Evolutionary conservation across 331 rosid species (phyloP), one percentile per base, ranked within the genome.

Genomic region (Pyracantha coccinea): DNA sequence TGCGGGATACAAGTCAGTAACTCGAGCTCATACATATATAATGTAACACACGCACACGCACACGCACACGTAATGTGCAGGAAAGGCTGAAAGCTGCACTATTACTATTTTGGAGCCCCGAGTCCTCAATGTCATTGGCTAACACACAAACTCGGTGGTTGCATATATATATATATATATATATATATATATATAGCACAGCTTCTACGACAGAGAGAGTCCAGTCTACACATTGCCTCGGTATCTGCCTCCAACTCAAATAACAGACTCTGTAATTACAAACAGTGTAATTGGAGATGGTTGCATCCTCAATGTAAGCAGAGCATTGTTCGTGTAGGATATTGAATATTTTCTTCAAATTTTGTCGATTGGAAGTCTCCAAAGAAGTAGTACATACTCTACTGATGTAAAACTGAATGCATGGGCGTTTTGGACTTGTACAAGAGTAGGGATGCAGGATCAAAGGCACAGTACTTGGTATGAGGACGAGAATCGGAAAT

Each of bases 281-380:
- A 77, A 84, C 35, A 84, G 85, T 63, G 62, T 84, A 12, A 55
- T 84, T 33, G 87, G 87, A 54, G 87, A 74, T 12, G 85, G 85
- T 29, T 84, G 87, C 83, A 70, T 84, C 68, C 76, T 84, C 23
- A 57, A 73, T 50, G 87, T 84, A 66, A 73, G 87, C n/a, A 45
- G 41, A 44, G 11, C 17, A 32, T 45, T 9, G 45, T 38, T 38
- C 45, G 4, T 10, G 45, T 38, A 38, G 45, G 14, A 38, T 57
- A 10, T 21, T 20, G 62, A 21, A 57, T 20, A 2, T 4, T 20
- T n/a, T 55, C 27, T 20, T n/a, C 25, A 1, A 55, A 9, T 8
- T 2, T 21, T 10, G 12, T 57, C 13, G 14, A 10, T 38, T 53
- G 6, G 28, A 57, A 4, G 16, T 20, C 62, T 57, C 28, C 62